Percentiles rank a stretch among this genome's conserved stretches.
Evolutionary conservation across 768 basidiomycete genomes (phyloP).

Genomic region (Termitomyces sp.): DNA sequence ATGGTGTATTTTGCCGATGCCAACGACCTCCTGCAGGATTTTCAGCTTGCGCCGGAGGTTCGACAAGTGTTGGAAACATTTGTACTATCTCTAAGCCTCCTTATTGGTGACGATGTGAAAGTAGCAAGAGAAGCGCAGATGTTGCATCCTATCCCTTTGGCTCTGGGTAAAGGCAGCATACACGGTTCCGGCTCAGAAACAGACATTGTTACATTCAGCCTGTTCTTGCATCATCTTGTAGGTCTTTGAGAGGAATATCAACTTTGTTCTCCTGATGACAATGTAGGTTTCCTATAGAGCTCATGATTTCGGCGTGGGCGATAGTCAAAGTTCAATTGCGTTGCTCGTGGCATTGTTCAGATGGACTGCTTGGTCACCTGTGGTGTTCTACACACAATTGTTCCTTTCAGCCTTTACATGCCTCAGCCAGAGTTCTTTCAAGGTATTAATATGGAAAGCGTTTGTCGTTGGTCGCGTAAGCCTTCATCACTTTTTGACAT

Average conservation of each 20-base stretch:
- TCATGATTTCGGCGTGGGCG: slow-evolving; percentile 61
- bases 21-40: slow-evolving; percentile 48
- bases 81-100: slow-evolving; percentile 51
- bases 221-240: slow-evolving; percentile 62
- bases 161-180: slow-evolving; percentile 54
- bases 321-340: slow-evolving; percentile 45
- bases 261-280: slow-evolving; percentile 4
- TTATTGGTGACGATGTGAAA: slow-evolving; percentile 69
- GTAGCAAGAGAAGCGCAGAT: slow-evolving; percentile 67
- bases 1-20: slow-evolving; percentile 45
- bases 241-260: slow-evolving; percentile 15
- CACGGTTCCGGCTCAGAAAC: slow-evolving; percentile 56
- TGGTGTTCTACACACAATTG: slow-evolving; percentile 65
- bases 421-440: slow-evolving; percentile 44
- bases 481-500: slow-evolving; percentile 1
- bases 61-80: slow-evolving; percentile 59
- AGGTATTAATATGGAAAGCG: slow-evolving; percentile 55
- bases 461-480: slow-evolving; percentile 73
- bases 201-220: slow-evolving; percentile 60
- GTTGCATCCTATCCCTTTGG: slow-evolving; percentile 59
- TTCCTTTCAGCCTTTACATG: slow-evolving; percentile 61
- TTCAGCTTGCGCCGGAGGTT: slow-evolving; percentile 47
- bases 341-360: slow-evolving; percentile 53
- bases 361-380: slow-evolving; percentile 61
- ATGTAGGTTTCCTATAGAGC: slow-evolving; percentile 55